A percentile compares a stretch with the other conserved stretches of the same genome.
Conservation (phyloP, 2,329 filamentous ascomycete species). For the Verticillium nubilum region DNA sequence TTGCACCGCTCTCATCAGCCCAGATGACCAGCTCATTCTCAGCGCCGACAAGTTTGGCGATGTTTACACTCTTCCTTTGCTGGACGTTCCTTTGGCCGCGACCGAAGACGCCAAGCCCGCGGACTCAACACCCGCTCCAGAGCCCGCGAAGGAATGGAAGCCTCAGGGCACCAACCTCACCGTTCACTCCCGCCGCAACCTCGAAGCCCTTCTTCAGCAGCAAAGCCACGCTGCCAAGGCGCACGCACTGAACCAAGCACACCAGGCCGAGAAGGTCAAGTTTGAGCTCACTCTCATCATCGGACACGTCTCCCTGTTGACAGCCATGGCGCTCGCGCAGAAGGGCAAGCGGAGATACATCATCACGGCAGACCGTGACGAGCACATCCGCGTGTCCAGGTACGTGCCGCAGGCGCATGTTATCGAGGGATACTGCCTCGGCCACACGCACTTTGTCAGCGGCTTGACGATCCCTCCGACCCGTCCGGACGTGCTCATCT, state of each 20-base stretch:
- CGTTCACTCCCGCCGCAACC: constrained; percentile 61
- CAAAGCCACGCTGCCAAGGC: constrained; percentile 36
- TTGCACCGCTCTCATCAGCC: constrained; percentile 65
- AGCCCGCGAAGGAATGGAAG: constrained; percentile 27
- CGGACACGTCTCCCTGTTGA: constrained; percentile 94
- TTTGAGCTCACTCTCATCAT: constrained; percentile 78
- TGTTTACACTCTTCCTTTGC: constrained; percentile 80
- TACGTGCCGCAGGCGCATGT: constrained; percentile 78
- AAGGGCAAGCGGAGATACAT: constrained; percentile 41
- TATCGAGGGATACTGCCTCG: constrained; percentile 85
- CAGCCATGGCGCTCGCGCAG: constrained; percentile 57
- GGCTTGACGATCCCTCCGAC: constrained; percentile 60
- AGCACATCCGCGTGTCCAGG: constrained; percentile 83
- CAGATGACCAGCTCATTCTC: constrained; percentile 67
- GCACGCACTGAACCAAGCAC: constrained; percentile 16
- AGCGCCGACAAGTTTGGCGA: constrained; percentile 95
- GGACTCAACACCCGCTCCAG: constrained; percentile 14
- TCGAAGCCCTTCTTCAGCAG: constrained; percentile 54
- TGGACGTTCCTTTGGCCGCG: constrained; percentile 26
- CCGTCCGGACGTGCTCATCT: constrained; percentile 62
- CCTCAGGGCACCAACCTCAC: constrained; percentile 53
- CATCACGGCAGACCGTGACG: constrained; percentile 51
- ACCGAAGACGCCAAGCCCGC: constrained; percentile 7
- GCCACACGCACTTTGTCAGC: constrained; percentile 80
- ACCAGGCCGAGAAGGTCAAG: constrained; percentile 30